Percentiles rank a stretch among this genome's conserved stretches.
phyloP scores from a whole-genome alignment of 108 stramenopile genomes.

The Skeletonema tropicum region DNA sequence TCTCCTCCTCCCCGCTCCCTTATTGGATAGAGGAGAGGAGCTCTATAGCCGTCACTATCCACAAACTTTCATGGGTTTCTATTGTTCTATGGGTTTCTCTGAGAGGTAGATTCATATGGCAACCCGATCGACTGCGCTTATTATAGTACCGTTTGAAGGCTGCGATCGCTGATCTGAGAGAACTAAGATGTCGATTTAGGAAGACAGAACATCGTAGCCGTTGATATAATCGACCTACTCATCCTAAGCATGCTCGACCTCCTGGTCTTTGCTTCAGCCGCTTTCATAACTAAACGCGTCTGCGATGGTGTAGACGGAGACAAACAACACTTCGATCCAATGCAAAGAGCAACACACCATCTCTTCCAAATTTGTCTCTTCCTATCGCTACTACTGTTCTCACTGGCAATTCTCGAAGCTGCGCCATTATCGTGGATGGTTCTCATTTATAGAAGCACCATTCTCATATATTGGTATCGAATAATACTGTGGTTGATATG shows the following conservation, averaged over 20 bases:
- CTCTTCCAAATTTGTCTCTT: slow-evolving; percentile 37
- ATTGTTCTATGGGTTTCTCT: too few relatives aligned
- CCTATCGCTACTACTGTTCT: slow-evolving; percentile 58
- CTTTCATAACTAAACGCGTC: slow-evolving; percentile 24
- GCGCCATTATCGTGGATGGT: slow-evolving; percentile 50
- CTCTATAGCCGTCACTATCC: too few relatives aligned
- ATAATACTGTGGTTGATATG: slow-evolving; percentile 29
- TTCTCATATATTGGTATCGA: slow-evolving; percentile 28
- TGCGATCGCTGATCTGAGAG: too few relatives aligned
- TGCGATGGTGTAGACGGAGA: slow-evolving; percentile 1
- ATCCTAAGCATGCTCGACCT: slow-evolving; percentile 47
- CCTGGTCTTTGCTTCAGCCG: slow-evolving; percentile 23
- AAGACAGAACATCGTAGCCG: too few relatives aligned
- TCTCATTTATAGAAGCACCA: slow-evolving; percentile 15
- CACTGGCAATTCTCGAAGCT: slow-evolving; percentile 58
- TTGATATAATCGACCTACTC: too few relatives aligned
- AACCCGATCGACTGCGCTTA: too few relatives aligned
- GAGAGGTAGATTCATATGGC: too few relatives aligned
- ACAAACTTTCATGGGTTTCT: too few relatives aligned
- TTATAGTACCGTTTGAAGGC: too few relatives aligned
- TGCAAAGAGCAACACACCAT: slow-evolving; percentile 4
- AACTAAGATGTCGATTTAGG: too few relatives aligned
- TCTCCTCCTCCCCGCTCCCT: too few relatives aligned
- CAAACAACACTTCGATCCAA: not conserved
- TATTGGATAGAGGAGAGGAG: too few relatives aligned